Base-by-base conservation (phyloP, 495 filamentous ascomycete genomes). In the Glutinoglossum americanum region DNA sequence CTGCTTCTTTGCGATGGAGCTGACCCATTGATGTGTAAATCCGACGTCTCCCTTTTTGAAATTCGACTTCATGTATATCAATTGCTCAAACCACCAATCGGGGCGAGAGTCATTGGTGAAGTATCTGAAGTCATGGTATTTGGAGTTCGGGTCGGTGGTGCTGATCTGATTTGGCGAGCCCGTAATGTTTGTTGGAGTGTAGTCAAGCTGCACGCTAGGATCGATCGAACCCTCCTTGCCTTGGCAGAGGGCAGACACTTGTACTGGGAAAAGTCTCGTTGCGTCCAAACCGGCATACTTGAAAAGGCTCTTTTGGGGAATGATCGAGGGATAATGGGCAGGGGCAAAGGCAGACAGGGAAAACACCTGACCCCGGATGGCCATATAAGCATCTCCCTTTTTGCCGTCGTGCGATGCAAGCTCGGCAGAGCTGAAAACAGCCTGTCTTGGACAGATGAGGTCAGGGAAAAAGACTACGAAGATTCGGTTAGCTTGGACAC, bases 71-170 rank as follows among this genome's bases (percentile, higher is more conserved):
- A 99, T 72, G 62, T 79, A 72, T 51, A 79, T 73, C 77, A 94
- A 84, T 67, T 86, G 81, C 68, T 97, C 85, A 53, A 73, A 80
- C 71, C 85, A 94, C 92, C 92, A 99, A 65, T 93, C 87, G 1
- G 82, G 80, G 6, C 89, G 82, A 48, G 75, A 82, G 67, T 94
- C 84, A 59, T 87, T 85, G 35, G 78, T 86, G 64, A 80, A 86
- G 64, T 74, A 79, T 59, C 92, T 81, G 79, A 96, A 99, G 68
- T 99, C 92, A 64, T 99, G 92, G 65, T 90, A 99, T 59, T 75
- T 74, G 15, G 79, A 65, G 63, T 95, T 93, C 45, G 68, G 62
- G 64, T 97, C 93, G 41, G 76, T 74, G 30, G 66, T 72, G 64
- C 76, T 81, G 66, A 88, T 76, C 5, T 82, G 69, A 25, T 71